Evolutionary conservation across 139 green algal genomes (phyloP), one percentile per base, ranked within the genome.

Genomic region (Volvox africanus): DNA sequence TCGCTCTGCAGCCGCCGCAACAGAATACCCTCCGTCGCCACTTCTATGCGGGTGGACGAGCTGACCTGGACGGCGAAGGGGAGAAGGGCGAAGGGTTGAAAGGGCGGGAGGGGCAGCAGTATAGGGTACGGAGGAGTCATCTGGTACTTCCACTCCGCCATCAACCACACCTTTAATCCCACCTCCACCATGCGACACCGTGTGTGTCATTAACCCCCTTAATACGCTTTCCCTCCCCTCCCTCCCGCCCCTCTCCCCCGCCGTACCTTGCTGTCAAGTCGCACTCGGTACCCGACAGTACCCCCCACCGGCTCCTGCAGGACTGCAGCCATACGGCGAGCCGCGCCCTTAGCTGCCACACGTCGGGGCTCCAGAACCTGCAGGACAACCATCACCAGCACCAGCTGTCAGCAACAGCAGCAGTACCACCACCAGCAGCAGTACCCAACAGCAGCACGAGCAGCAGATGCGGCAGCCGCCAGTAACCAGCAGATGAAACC

Each of bases 1-100:
- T 97, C 95, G 68, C 86, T 32, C 86, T 95, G 93, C 88, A 97
- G 78, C 65, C 91, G 67, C 5, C 92, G 91, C 80, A 96, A 26
- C 86, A 97, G 89, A 33, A 97, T 93, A 36, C 95, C 96, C 61
- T 96, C 92, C 24, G 96, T 97, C 20, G 97, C 94, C 71, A 96
- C 95, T 82, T 95, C 93, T 67, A 97, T 91, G 36, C 92, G 83
- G 11, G 94, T 96, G 21, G 44, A 19, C 24, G 55, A 6, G 89
- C 91, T 92, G 17, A 94, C 80, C 77, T 87, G 44, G 16, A 13
- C 62, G 62, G 62, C 17, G 62, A 69, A 19, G 62, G 62, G 11
- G 21, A 73, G 19, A 24, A 3, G 24, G 35, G 24, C 37, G 21
- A 33, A 30, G 12, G 32, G 65, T 6, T 6, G 65, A 73, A 73